Base-by-base conservation (phyloP, 306 rosid genomes). In the Gleditsia sinensis region DNA sequence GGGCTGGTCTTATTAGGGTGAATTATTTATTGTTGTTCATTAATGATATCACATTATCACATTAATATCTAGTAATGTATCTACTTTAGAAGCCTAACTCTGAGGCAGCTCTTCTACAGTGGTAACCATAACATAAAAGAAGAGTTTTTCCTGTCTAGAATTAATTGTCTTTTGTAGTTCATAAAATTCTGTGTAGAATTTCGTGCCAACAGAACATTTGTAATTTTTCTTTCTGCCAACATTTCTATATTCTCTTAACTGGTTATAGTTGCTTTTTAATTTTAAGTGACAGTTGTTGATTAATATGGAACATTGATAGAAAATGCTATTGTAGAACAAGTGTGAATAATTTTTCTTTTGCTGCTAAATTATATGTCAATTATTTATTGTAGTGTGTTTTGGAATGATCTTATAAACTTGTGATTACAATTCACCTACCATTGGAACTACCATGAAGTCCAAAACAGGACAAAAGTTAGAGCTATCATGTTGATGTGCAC, bases 1-100 rank as follows among this genome's bases (percentile, higher is more conserved):
- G 66, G 48, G 6, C n/a, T 40, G 42, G 25, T 65, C 58, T 16
- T 66, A 11, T 54, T 65, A 23, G 73, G 67, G 46, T 53, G 51
- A 64, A 19, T 57, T 67, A 30, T 59, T 37, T 77, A 58, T 19
- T 54, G 17, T 37, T 48, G 40, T 34, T 24, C 9, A 9, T 17
- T 42, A 61, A 34, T 61, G 8, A 61, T 59, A 19, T 61, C 14
- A 4, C 46, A 33, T 17, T 59, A 19, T 61, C 14, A 4, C 46
- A 33, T 17, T 61, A n/a, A 34, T 37, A 8, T 61, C 27, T 61
- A n/a, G 17, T 62, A 36, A 36, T 6, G n/a, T 17, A 36, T 19
- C 32, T 34, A n/a, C 28, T 21, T 36, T 21, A 36, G 49, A 62
- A 62, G 32, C 19, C 6, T 21, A 62, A 62, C 24, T 3, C 10